phyloP scores from a whole-genome alignment of 768 basidiomycete species.

The Tulasnella sp. region DNA sequence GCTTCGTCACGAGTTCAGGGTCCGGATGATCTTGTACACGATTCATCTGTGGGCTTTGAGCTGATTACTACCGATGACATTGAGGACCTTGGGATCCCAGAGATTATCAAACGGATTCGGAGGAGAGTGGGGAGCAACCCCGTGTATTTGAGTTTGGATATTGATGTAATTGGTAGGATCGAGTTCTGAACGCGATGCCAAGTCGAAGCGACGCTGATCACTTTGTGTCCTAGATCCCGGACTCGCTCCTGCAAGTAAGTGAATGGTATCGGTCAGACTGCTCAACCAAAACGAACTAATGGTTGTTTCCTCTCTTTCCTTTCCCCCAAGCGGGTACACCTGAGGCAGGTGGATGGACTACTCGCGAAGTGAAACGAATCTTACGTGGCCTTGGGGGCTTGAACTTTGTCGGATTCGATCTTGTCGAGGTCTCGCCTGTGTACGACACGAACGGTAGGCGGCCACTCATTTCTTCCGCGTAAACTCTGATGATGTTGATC shows the following conservation, averaged over 20 bases:
- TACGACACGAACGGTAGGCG: conserved; percentile 48
- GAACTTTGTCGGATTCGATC: conserved; percentile 70
- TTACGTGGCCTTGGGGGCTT: conserved; percentile 67
- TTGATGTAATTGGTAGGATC: conserved; percentile 59
- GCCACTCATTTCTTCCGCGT: neutral
- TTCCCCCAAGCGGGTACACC: conserved; percentile 81
- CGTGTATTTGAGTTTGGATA: conserved; percentile 72
- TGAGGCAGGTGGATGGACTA: conserved; percentile 77
- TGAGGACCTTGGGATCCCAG: conserved; percentile 62
- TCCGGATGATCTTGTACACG: conserved; percentile 50
- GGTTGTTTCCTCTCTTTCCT: conserved; percentile 71
- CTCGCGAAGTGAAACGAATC: conserved; percentile 68
- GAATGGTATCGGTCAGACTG: no score
- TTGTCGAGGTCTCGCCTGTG: conserved; percentile 64
- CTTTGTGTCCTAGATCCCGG: conserved; percentile 61
- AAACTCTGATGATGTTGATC: neutral
- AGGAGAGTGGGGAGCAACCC: conserved; percentile 60
- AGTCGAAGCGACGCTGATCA: conserved; percentile 21
- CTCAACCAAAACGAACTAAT: conserved; percentile 93
- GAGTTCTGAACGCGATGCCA: conserved; percentile 17
- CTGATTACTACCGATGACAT: conserved; percentile 73
- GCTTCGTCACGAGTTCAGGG: no score
- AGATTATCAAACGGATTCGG: conserved; percentile 61
- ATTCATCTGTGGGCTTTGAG: conserved; percentile 64
- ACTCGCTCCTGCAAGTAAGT: conserved; percentile 67